Base-by-base conservation (phyloP, 2,329 filamentous ascomycete species). In the Colletotrichum australisinense region DNA sequence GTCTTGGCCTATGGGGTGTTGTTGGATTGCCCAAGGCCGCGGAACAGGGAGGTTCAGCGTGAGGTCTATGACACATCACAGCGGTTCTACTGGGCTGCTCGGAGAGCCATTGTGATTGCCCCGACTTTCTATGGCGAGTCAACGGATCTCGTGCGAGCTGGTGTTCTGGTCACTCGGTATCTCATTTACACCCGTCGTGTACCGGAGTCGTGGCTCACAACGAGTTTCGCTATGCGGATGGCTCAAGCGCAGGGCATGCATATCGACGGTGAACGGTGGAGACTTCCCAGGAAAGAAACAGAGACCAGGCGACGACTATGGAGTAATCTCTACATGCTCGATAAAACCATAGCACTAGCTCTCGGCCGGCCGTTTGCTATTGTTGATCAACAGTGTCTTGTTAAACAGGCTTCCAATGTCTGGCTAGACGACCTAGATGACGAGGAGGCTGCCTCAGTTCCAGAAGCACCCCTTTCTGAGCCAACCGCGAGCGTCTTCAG, bases 201-300 rank as follows among this genome's bases (percentile, higher is more conserved):
- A 1, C 78, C 83, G 0, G 83, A 85, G 71, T 80, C 79, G 5
- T 85, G 83, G 83, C 78, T 85, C 1, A 85, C 83, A 1, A 80
- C 80, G 4, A 82, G 83, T 72, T 84, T 85, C 56, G 83, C 83
- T 1, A 83, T 84, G 75, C 81, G 83, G 16, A 83, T 85, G 81
- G 84, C 83, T 5, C 82, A 84, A 69, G 83, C 82, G 0, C 83
- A 85, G 64, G 83, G 83, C 1, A 84, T 85, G 78, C 83, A 85
- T 66, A 82, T 85, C 26, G 84, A 85, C 71, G 83, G 83, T 8
- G 81, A 82, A 69, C 77, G 80, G 19, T 84, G 82, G 82, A 76
- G 81, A 9, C 74, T 85, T 11, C 78, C 82, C 0, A 77, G 78
- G 5, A 81, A 82, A 57, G 81, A 81, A 52, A 80, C 80, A 0